Percentiles rank a stretch among this genome's conserved stretches.
Evolutionary conservation across 495 filamentous ascomycete genomes (phyloP).

Genomic region (Apiosordaria backusii): DNA sequence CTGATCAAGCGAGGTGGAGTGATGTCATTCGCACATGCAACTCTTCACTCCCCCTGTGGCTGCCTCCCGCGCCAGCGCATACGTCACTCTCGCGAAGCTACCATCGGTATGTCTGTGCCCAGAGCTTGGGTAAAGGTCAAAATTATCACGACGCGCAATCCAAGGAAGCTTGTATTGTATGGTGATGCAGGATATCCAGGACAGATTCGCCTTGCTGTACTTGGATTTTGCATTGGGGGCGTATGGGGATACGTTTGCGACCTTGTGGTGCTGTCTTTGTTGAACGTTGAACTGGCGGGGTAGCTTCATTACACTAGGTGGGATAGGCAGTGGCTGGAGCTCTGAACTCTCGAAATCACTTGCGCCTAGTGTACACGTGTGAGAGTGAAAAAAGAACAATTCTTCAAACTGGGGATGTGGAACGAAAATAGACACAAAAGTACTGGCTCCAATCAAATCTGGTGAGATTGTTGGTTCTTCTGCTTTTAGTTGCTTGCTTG

Average conservation of each 20-base stretch:
- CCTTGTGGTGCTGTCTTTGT: background rate
- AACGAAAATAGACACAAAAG: background rate
- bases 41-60: background rate
- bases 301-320: background rate
- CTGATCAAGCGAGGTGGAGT: background rate
- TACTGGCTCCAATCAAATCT: too few species aligned
- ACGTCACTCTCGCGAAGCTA: background rate
- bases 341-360: background rate
- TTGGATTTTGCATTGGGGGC: too few species aligned
- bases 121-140: background rate
- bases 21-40: background rate
- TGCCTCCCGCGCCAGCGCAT: background rate
- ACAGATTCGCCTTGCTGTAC: background rate
- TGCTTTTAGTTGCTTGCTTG: too few species aligned
- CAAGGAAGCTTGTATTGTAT: background rate
- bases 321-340: background rate
- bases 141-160: background rate
- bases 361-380: too few species aligned
- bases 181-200: background rate
- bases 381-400: too few species aligned
- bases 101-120: background rate
- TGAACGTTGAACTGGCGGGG: background rate
- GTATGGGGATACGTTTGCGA: background rate
- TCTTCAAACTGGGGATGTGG: too few species aligned
- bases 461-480: background rate